A percentile compares a stretch with the other conserved stretches of the same genome.
phyloP scores from a whole-genome alignment of 148 eudicot genomes.

The Simmondsia chinensis region DNA sequence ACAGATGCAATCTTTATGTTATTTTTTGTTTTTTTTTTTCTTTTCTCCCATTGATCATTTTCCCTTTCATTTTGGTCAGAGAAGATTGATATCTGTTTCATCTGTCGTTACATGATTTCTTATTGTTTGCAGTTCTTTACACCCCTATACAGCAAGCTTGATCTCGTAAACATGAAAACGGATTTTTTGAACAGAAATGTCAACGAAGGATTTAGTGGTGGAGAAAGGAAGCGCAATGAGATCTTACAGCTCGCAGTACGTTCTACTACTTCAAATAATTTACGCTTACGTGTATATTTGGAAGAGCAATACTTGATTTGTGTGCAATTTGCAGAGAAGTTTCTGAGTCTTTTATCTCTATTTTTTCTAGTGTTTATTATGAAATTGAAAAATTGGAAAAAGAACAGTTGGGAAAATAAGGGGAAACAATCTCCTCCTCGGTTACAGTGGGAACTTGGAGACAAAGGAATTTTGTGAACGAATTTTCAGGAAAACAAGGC shows the following conservation, averaged over 20 bases:
- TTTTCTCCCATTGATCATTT: not conserved
- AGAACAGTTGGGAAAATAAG: too few relatives aligned
- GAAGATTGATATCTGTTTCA: not conserved
- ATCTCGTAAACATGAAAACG: constrained; percentile 80
- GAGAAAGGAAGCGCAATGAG: constrained; percentile 96
- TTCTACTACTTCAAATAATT: not conserved
- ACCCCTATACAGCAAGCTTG: constrained; percentile 70
- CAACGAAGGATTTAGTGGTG: constrained; percentile 98
- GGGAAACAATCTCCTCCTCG: too few relatives aligned
- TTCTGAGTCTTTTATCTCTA: too few relatives aligned
- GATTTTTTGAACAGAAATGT: constrained; percentile 93
- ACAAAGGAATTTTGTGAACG: too few relatives aligned
- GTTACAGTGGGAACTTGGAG: too few relatives aligned
- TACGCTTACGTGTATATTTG: too few relatives aligned
- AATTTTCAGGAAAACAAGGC: too few relatives aligned
- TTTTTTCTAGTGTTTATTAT: too few relatives aligned
- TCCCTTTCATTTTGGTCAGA: not conserved
- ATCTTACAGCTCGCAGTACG: constrained; percentile 96
- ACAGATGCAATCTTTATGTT: not conserved
- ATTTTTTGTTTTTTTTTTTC: not conserved
- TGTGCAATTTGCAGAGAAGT: too few relatives aligned
- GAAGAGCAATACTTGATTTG: too few relatives aligned
- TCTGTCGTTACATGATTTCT: not conserved
- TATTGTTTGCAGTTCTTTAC: constrained; percentile 64
- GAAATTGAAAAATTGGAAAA: too few relatives aligned